Base-by-base conservation (phyloP, 176 grass and related monocot species). In the Dendrocalamus sinicus region DNA sequence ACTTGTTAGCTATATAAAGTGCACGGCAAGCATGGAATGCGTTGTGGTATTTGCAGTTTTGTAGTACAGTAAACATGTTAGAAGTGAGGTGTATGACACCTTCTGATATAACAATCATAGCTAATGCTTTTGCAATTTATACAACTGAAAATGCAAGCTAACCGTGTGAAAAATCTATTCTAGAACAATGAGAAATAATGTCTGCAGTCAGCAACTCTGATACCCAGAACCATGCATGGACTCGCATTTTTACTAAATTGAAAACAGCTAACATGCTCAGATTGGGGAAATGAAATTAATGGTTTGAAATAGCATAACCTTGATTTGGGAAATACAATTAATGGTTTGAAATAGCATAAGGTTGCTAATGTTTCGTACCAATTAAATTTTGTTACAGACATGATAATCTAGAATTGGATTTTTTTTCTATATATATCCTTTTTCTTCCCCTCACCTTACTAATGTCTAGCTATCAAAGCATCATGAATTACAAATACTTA, bases 21-120 rank as follows among this genome's bases (percentile, higher is more conserved):
- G 93, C 92, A 78, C 88, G 94, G 53, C 96, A 96, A 52, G 93
- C 93, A 76, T 88, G 61, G 51, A 88, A 99, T 26, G 96, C 76
- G 87, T 99, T 96, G 72, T 99, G 96, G 48, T 86, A 96, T 57
- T 93, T 99, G 91, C 80, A 88, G 46, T 80, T n/a, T 74, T 43
- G 46, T 51, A 80, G 5, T 73, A 84, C 5, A 52, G n/a, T 75
- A 26, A 59, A 68, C 58, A 15, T 58, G 35, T 73, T 6, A 7
- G 28, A 74, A 83, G 28, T 73, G 43, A 44, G 8, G 6, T 43
- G 40, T 60, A n/a, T 41, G 13, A 3, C 16, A 67, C 41, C 19
- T 61, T 75, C 7, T 41, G 44, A 46, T 75, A 69, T 20, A 47
- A 73, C 10, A 79, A 59, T 50, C 37, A 45, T 35, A 62, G 8